Conservation (phyloP, 2,329 filamentous ascomycete genomes). For the Kalaharituber pfeilii region DNA sequence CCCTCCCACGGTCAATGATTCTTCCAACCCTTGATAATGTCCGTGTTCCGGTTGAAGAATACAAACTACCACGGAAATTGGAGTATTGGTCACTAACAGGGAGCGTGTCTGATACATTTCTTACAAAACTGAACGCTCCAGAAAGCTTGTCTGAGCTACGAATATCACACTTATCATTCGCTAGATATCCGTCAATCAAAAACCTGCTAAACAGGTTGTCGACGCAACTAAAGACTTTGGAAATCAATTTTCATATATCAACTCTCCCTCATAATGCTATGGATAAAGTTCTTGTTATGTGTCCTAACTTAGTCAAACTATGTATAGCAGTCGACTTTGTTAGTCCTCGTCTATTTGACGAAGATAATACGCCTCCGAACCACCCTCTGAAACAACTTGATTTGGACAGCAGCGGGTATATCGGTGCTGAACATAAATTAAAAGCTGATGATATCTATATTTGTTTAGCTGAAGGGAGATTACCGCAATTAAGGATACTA, state of each 20-base stretch:
- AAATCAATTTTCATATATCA: conserved; percentile 20
- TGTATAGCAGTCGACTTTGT: conserved; percentile 21
- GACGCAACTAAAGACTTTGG: conserved; percentile 19
- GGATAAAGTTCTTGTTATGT: conserved; percentile 20
- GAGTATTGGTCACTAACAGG: conserved; percentile 18
- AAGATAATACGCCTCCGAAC: conserved; percentile 17
- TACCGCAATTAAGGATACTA: conserved; percentile 18
- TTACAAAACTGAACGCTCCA: conserved; percentile 16
- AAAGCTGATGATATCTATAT: conserved; percentile 22
- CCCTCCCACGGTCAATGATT: conserved; percentile 17
- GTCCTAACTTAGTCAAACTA: conserved; percentile 17
- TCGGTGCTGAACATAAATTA: conserved; percentile 21
- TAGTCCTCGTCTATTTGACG: conserved; percentile 21
- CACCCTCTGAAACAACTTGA: conserved; percentile 20
- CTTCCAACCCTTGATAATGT: background rate
- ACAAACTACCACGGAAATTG: conserved; percentile 17
- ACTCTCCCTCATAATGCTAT: conserved; percentile 21
- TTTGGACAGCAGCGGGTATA: conserved; percentile 18
- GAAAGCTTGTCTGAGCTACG: conserved; percentile 17
- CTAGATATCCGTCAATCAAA: conserved; percentile 12
- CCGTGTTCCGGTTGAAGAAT: background rate
- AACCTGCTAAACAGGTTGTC: conserved; percentile 17
- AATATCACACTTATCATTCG: conserved; percentile 20
- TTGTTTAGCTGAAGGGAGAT: conserved; percentile 19
- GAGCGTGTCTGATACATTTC: conserved; percentile 17